A percentile compares a stretch with the other conserved stretches of the same genome.
Conservation (phyloP, 2,329 filamentous ascomycete genomes). For the Neofusicoccum sp. region DNA sequence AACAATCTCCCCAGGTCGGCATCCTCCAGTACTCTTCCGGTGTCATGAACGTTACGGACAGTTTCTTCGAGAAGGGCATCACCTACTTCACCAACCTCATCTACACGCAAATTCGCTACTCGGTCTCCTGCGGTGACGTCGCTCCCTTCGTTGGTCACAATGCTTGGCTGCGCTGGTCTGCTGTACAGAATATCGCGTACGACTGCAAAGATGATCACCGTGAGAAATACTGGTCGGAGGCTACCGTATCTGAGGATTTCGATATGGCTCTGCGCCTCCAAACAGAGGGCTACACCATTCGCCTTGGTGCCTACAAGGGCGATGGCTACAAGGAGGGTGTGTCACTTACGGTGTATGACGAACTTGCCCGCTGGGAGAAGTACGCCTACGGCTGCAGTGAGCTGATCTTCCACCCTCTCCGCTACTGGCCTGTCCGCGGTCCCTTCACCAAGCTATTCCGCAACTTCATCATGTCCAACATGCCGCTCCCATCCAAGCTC, state of each 20-base stretch:
- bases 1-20: slow-evolving; percentile 65
- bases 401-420: slow-evolving; percentile 74
- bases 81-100: slow-evolving; percentile 60
- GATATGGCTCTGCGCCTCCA: slow-evolving; percentile 78
- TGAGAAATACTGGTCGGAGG: slow-evolving; percentile 80
- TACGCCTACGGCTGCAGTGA: slow-evolving; percentile 84
- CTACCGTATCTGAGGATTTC: slow-evolving; percentile 77
- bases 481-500: slow-evolving; percentile 72
- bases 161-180: slow-evolving; percentile 71
- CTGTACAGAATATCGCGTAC: slow-evolving; percentile 71
- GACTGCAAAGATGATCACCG: slow-evolving; percentile 64
- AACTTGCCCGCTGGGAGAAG: slow-evolving; percentile 82
- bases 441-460: slow-evolving; percentile 79
- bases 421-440: slow-evolving; percentile 68
- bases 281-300: slow-evolving; percentile 68
- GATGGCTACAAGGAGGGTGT: slow-evolving; percentile 83
- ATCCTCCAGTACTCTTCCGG: slow-evolving; percentile 67
- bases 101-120: slow-evolving; percentile 73
- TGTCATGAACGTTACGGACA: slow-evolving; percentile 64
- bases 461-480: slow-evolving; percentile 69
- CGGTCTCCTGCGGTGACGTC: slow-evolving; percentile 74
- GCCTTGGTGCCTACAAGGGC: slow-evolving; percentile 69
- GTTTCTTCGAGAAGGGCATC: slow-evolving; percentile 54
- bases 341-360: slow-evolving; percentile 80
- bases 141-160: slow-evolving; percentile 82